Base-by-base conservation (phyloP, 306 rosid genomes). In the Macrotyloma uniflorum region DNA sequence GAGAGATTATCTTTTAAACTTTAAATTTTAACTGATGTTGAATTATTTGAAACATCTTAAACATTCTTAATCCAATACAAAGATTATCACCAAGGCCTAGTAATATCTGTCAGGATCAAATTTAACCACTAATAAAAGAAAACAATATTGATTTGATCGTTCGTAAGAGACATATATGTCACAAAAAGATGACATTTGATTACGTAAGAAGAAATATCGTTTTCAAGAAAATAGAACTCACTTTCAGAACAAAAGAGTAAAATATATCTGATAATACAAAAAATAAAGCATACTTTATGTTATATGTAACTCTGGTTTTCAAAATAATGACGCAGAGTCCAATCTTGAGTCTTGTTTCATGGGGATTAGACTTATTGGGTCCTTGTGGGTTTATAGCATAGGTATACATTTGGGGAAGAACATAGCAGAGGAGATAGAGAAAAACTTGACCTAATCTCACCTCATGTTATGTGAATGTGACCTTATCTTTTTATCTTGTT, bases 401-500 rank as follows among this genome's bases (percentile, higher is more conserved):
- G 51, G 19, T 1, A 43, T 3, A 5, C 7, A 3, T 42, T 70
- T 50, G 24, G 49, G 13, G 51, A 61, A 49, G 43, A 54, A 50
- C 20, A 10, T 66, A 38, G 4, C 5, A 23, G 36, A 7, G 15
- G 36, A 72, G 14, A 7, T 20, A 16, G 5, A 13, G 6, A 18
- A 50, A 32, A 6, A 30, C 4, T 24, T 35, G 16, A 64, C 70
- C 69, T 19, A 18, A 28, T 14, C 0, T 15, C 12, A 28, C 5
- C 66, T 24, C 26, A 58, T 24, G 38, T 6, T 58, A 58, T 26
- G 11, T 28, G 65, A 58, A 68, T 70, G 33, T 74, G 63, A 55
- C 64, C 83, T 85, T 86, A 90, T 85, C 89, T 67, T 79, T 73
- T 67, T 53, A 88, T 86, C 86, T 50, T 81, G 88, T 83, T 77